A percentile compares a stretch with the other conserved stretches of the same genome.
phyloP scores from a whole-genome alignment of 2,329 filamentous ascomycete genomes.

The Fusarium aywerte region DNA sequence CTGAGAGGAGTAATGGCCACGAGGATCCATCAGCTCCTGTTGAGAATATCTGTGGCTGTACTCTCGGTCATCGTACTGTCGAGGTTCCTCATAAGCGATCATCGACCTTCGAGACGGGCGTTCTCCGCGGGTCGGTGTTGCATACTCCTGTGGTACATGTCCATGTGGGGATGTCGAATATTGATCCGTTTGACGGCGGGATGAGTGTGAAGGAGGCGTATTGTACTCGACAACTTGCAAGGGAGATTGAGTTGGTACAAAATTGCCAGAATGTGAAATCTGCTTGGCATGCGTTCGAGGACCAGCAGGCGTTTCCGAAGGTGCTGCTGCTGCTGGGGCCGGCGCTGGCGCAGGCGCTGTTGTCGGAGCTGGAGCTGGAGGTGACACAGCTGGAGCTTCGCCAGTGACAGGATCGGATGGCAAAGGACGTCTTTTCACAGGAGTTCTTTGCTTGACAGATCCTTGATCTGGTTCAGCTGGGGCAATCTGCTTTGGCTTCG shows the following conservation, averaged over 20 bases:
- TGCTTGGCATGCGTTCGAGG: constrained; percentile 59
- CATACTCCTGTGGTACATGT: constrained; percentile 34
- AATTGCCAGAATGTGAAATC: constrained; percentile 50
- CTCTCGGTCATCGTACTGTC: constrained; percentile 53
- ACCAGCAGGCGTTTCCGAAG: constrained; percentile 48
- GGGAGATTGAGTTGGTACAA: constrained; percentile 64
- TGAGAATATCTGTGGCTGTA: constrained; percentile 51
- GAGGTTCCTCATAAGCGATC: constrained; percentile 52
- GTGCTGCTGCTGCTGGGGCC: constrained; percentile 35
- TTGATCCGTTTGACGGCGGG: constrained; percentile 52
- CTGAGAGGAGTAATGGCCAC: constrained; percentile 50
- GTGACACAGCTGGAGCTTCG: constrained; percentile 54
- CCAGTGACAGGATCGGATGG: constrained; percentile 79
- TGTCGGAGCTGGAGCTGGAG: constrained; percentile 20
- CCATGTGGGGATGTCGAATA: constrained; percentile 51
- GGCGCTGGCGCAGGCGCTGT: constrained; percentile 13
- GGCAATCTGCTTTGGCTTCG: constrained; percentile 62
- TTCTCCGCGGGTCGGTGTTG: constrained; percentile 39
- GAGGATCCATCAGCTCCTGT: constrained; percentile 54
- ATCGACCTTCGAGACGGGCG: constrained; percentile 50
- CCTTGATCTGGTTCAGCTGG: constrained; percentile 52
- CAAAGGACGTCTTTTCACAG: constrained; percentile 84
- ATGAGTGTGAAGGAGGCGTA: constrained; percentile 52
- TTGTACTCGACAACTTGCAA: constrained; percentile 64
- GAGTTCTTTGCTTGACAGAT: constrained; percentile 62